Evolutionary conservation across 2,329 filamentous ascomycete species (phyloP), one percentile per base, ranked within the genome.

Genomic region (Penicillium sp.): DNA sequence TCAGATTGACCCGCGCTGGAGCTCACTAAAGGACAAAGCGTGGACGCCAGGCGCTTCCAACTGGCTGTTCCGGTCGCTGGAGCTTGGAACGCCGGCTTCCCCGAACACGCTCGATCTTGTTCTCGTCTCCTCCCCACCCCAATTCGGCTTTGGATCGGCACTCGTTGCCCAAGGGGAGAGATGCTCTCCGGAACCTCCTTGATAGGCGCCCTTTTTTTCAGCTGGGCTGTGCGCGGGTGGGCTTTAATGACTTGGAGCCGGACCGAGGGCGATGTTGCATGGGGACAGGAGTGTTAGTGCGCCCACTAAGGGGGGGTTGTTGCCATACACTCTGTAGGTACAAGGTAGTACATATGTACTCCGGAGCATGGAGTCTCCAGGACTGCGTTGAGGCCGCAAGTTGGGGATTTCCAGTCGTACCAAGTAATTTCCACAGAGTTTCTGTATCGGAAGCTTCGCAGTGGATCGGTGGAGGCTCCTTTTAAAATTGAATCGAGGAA

Each of bases 391-490:
- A n/a, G n/a, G n/a, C n/a, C n/a, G n/a, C n/a, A n/a, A n/a, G n/a
- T n/a, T n/a, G n/a, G n/a, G n/a, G n/a, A n/a, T n/a, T n/a, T n/a
- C n/a, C n/a, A n/a, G n/a, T n/a, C n/a, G n/a, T n/a, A n/a, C n/a
- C n/a, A 27, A n/a, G 25, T 13, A 6, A 27, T 27, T 6, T 27
- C 25, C 6, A 27, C 17, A 17, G 25, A 32, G 8, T 39, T 32
- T 9, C 32, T 17, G 19, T 17, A 30, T 13, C 36, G 42, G 29
- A 36, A 26, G 14, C 23, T 34, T 33, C 30, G 18, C 41, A 46
- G 59, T 60, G 57, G 58, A 61, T 60, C 56, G 52, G 56, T 55
- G 57, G 57, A 57, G 48, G 52, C 45, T 38, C 37, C 33, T 33
- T 34, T 36, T 37, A 38, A 35, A 32, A 9, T 13, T 32, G 34